phyloP scores from a whole-genome alignment of 352 stramenopile genomes.

The Lagenidium sp. region DNA sequence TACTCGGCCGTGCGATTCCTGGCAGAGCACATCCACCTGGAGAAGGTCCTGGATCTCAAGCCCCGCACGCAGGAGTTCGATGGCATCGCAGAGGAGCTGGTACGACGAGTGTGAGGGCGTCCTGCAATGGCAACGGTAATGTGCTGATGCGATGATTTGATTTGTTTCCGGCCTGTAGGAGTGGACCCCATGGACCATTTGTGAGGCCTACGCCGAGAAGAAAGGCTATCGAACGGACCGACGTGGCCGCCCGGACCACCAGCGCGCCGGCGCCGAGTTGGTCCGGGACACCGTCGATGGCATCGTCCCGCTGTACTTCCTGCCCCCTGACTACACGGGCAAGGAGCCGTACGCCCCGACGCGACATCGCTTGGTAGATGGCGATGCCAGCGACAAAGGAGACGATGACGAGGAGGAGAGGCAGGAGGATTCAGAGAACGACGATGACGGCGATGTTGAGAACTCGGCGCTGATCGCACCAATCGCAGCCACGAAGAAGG shows the following conservation, averaged over 20 bases:
- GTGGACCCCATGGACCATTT: constrained; percentile 78
- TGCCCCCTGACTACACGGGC: constrained; percentile 63
- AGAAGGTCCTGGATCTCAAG: constrained; percentile 65
- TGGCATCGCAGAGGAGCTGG: constrained; percentile 63
- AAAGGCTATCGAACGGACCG: constrained; percentile 74
- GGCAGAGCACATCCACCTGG: constrained; percentile 60
- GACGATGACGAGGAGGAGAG: neutral
- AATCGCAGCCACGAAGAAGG: neutral
- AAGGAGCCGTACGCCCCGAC: constrained; percentile 19
- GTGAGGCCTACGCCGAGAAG: constrained; percentile 80
- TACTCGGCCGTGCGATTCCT: constrained; percentile 85
- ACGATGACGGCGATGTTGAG: neutral
- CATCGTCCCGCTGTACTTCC: constrained; percentile 74
- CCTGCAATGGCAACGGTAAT: no score
- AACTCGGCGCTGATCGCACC: neutral
- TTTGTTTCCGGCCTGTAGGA: no score
- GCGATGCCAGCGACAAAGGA: neutral
- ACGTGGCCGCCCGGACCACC: constrained; percentile 67
- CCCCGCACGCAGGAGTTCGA: constrained; percentile 67
- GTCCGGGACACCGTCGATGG: constrained; percentile 76
- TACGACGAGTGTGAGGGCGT: no score
- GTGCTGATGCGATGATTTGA: no score
- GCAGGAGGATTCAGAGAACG: constrained; percentile 1
- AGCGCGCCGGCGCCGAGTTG: constrained; percentile 72
- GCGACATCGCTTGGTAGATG: neutral